Conservation (phyloP, 805 yeast species). For the Wickerhamiella nectarea region DNA sequence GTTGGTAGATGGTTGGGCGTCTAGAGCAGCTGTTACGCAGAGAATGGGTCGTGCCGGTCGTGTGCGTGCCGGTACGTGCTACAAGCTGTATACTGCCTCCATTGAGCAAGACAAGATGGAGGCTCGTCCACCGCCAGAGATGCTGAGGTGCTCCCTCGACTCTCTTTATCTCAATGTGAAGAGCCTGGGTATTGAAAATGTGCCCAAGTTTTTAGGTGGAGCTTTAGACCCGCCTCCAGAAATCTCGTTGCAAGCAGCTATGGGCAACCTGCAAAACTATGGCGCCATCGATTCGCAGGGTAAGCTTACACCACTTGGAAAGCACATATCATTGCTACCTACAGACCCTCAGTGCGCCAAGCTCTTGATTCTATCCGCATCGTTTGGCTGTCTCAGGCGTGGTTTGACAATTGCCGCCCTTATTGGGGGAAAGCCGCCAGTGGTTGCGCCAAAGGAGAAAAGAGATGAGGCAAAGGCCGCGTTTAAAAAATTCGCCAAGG, state of each 20-base stretch:
- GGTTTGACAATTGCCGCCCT: constrained; percentile 75
- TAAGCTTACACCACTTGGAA: constrained; percentile 63
- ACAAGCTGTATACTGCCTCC: constrained; percentile 57
- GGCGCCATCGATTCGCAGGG: constrained; percentile 49
- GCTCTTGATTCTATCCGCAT: constrained; percentile 59
- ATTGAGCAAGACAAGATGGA: constrained; percentile 46
- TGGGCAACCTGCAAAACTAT: constrained; percentile 41
- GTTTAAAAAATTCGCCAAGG: constrained; percentile 15
- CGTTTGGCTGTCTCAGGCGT: constrained; percentile 67
- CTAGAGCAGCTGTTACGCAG: constrained; percentile 78
- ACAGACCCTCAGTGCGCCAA: constrained; percentile 77
- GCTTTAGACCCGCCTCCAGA: constrained; percentile 75
- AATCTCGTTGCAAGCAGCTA: constrained; percentile 39
- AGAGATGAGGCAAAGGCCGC: constrained; percentile 46
- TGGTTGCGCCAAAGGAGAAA: constrained; percentile 44
- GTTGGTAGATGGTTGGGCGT: constrained; percentile 71
- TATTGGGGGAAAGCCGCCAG: constrained; percentile 60
- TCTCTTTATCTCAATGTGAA: constrained; percentile 72
- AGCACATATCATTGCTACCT: constrained; percentile 67
- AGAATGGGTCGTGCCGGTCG: constrained; percentile 99
- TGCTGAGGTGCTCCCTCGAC: constrained; percentile 69
- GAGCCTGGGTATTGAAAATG: constrained; percentile 73
- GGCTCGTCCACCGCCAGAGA: constrained; percentile 76
- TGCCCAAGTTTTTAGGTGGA: constrained; percentile 47
- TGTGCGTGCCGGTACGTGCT: constrained; percentile 70